Conservation (phyloP, 305 asterid genomes). For the Rubia peregrina region DNA sequence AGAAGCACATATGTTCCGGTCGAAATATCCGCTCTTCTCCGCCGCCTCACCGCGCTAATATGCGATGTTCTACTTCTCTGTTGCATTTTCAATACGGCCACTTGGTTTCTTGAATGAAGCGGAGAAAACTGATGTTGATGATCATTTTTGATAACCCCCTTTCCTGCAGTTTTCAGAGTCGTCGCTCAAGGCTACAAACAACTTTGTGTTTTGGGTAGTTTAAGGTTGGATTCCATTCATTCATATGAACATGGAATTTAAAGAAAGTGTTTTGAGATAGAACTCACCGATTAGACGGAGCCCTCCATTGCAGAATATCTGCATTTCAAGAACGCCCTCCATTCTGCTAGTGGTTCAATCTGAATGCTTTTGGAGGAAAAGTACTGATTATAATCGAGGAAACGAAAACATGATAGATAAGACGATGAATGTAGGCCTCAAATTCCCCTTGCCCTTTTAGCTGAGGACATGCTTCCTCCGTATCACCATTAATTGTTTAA, state of each 20-base stretch:
- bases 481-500: too few relatives aligned
- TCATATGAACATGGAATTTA: neutral
- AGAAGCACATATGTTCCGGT: constrained; percentile 64
- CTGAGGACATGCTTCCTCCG: too few relatives aligned
- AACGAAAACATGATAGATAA: constrained; percentile 3
- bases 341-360: neutral
- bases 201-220: too few relatives aligned
- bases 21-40: constrained; percentile 57
- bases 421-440: constrained; percentile 12
- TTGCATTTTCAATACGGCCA: constrained; percentile 5
- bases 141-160: neutral
- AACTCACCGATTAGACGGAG: constrained; percentile 1
- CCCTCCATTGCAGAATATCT: neutral
- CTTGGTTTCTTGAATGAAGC: constrained; percentile 1
- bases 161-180: constrained; percentile 11
- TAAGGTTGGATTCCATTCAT: neutral
- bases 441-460: neutral
- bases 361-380: neutral
- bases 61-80: constrained; percentile 9
- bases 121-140: neutral
- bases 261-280: neutral
- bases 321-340: constrained; percentile 13
- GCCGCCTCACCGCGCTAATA: constrained; percentile 54
- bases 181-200: too few relatives aligned
- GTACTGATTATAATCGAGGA: neutral